These are phyloP conservation scores for Dichotomopilus funicola DNA, from an alignment of 2,329 filamentous ascomycete genomes.

Conservation along the genomic window DNA sequence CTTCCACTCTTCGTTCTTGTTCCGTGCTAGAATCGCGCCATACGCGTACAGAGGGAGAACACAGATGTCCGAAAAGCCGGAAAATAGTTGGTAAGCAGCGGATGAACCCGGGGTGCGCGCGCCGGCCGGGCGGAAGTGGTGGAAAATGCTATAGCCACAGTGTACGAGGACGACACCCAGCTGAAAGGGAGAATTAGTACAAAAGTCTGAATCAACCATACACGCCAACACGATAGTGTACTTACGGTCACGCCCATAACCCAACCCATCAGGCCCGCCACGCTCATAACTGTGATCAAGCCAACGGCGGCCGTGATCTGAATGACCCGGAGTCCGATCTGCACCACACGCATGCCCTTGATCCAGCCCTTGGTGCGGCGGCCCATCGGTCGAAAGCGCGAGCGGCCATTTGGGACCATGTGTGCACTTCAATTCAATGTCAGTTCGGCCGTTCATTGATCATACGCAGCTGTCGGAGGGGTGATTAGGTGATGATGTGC, in stretches of 20 bases:
- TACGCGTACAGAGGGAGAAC: slow-evolving; percentile 52
- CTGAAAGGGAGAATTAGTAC: slow-evolving; percentile 38
- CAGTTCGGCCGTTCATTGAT: neutral
- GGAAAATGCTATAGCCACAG: slow-evolving; percentile 72
- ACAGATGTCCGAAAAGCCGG: slow-evolving; percentile 61
- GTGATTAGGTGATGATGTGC: slow-evolving; percentile 3
- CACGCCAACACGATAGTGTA: neutral
- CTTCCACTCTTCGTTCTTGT: slow-evolving; percentile 52
- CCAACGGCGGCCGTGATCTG: slow-evolving; percentile 65
- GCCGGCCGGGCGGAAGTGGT: slow-evolving; percentile 64
- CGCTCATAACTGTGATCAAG: slow-evolving; percentile 66
- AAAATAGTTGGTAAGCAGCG: slow-evolving; percentile 84
- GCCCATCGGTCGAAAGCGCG: slow-evolving; percentile 60
- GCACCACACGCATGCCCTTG: slow-evolving; percentile 59
- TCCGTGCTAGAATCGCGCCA: slow-evolving; percentile 41
- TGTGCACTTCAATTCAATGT: slow-evolving; percentile 43
- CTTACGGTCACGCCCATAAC: slow-evolving; percentile 70
- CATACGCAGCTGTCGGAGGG: neutral
- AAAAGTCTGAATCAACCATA: neutral
- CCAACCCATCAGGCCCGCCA: slow-evolving; percentile 61
- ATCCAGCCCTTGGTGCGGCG: slow-evolving; percentile 64
- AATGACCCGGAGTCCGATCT: slow-evolving; percentile 61
- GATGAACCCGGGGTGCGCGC: slow-evolving; percentile 71
- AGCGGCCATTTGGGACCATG: slow-evolving; percentile 56
- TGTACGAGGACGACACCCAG: slow-evolving; percentile 68